A percentile compares a stretch with the other conserved stretches of the same genome.
phyloP scores from a whole-genome alignment of 179 eudicot genomes.

The Beta macrorhiza region DNA sequence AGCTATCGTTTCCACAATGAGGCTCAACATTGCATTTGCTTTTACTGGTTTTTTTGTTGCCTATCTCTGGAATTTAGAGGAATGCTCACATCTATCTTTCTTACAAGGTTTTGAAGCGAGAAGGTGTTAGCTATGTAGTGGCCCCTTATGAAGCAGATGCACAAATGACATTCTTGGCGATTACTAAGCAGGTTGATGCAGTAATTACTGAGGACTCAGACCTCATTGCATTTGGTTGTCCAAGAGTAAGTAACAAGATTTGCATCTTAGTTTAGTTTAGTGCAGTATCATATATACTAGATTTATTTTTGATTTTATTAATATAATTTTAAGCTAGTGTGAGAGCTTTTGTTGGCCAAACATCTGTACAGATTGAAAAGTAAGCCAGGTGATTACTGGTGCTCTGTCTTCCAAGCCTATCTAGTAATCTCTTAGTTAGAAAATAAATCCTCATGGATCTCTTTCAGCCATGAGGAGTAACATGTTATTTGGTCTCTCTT shows the following conservation, averaged over 20 bases:
- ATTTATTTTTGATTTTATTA: neutral
- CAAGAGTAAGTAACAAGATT: slow-evolving; percentile 59
- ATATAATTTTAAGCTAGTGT: neutral
- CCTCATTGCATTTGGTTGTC: slow-evolving; percentile 94
- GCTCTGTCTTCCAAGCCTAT: neutral
- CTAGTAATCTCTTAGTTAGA: neutral
- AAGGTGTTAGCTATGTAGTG: slow-evolving; percentile 67
- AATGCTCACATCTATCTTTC: neutral
- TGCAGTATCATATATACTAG: neutral
- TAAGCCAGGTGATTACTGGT: neutral
- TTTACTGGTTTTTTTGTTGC: neutral
- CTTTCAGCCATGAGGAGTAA: neutral
- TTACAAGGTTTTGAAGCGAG: slow-evolving; percentile 71
- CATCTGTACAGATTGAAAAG: neutral
- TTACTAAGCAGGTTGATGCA: slow-evolving; percentile 80
- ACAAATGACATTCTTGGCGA: slow-evolving; percentile 89
- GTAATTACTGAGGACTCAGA: slow-evolving; percentile 96
- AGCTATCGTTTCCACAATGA: neutral
- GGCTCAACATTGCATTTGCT: neutral
- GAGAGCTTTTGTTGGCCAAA: neutral
- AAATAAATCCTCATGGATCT: neutral
- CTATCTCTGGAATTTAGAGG: too few relatives aligned
- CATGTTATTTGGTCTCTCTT: neutral
- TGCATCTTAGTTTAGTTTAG: neutral
- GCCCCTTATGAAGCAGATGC: slow-evolving; percentile 99